Evolutionary conservation across 805 yeast genomes (phyloP), one percentile per base, ranked within the genome.

Genomic region (Ogataea trehalophila): DNA sequence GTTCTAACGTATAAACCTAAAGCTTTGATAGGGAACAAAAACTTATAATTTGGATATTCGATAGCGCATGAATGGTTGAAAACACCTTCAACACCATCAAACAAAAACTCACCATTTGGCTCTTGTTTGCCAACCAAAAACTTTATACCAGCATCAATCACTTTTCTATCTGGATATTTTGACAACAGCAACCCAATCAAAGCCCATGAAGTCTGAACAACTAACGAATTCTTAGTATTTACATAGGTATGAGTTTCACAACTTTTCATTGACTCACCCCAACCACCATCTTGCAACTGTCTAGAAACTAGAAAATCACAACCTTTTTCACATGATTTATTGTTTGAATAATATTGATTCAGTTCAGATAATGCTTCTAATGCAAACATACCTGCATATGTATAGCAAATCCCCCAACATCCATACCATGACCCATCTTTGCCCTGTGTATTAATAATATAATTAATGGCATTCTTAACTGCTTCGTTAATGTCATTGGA

Each of bases 321-420:
- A 0, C 96, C 99, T 56, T 69, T 76, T 37, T 72, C 68, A 6
- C 88, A 95, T 2, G 69, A 65, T 6, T 71, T 77, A 37, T 85
- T 79, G 57, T 83, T 88, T 1, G 59, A 60, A 62, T 90, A 92
- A 2, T 60, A 69, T 48, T 76, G 75, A 1, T 83, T 87, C 26
- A 85, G 84, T 4, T 92, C 79, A 26, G 80, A 72, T 42, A 94
- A 73, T 0, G 98, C 98, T 58, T 94, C 99, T 29, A 94, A 67
- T 0, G 99, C 99, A 77, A 94, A 94, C 99, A 94, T 94, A 2
- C 90, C 87, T 0, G 98, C 98, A 66, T 94, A 94, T 0, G 97
- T 87, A 62, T 76, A 90, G 63, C 99, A 94, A 5, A 94, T 83
- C 35, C 99, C 99, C 99, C 99, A 94, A 37, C 89, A 82, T 1